Evolutionary conservation across 169 alveolate genomes (phyloP).

Genomic region (Plasmodium vivax): DNA sequence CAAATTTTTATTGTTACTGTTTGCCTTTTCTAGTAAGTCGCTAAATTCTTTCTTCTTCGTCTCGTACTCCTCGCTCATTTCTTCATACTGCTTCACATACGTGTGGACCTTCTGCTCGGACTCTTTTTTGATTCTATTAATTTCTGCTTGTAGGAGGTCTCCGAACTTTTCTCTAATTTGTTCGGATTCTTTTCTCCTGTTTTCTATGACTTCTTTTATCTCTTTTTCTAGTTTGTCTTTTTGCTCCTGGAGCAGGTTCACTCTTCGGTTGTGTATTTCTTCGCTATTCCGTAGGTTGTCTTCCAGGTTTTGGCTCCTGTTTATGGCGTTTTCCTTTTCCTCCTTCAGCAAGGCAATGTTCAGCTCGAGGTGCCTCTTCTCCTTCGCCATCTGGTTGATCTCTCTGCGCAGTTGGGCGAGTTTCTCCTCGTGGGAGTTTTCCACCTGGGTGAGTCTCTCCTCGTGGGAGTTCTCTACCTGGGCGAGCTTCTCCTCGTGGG

Average conservation of each 20-base stretch:
- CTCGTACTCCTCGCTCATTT: slow-evolving; percentile 56
- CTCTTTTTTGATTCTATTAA: slow-evolving; percentile 56
- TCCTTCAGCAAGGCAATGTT: slow-evolving; percentile 35
- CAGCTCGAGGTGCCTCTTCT: slow-evolving; percentile 31
- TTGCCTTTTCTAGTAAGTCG: slow-evolving; percentile 60
- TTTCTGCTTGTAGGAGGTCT: slow-evolving; percentile 55
- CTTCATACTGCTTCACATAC: slow-evolving; percentile 32
- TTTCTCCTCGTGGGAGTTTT: background rate
- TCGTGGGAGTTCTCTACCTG: background rate
- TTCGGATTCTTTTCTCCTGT: slow-evolving; percentile 46
- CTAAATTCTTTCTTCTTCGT: slow-evolving; percentile 40
- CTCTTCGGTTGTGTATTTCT: slow-evolving; percentile 24
- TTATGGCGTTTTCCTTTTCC: slow-evolving; percentile 42
- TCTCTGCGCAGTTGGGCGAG: background rate
- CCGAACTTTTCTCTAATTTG: slow-evolving; percentile 62
- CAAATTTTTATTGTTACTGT: slow-evolving; percentile 29
- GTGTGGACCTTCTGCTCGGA: slow-evolving; percentile 36
- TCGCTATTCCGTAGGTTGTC: slow-evolving; percentile 63
- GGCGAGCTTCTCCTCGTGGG: background rate
- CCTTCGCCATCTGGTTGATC: background rate
- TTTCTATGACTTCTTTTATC: slow-evolving; percentile 7
- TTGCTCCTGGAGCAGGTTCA: slow-evolving; percentile 17
- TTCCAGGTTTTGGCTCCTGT: slow-evolving; percentile 31
- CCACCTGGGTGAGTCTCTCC: background rate
- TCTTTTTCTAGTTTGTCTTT: slow-evolving; percentile 49